A percentile compares a stretch with the other conserved stretches of the same genome.
Conservation (phyloP, 805 yeast genomes). For the Kuraishia ogatae region DNA sequence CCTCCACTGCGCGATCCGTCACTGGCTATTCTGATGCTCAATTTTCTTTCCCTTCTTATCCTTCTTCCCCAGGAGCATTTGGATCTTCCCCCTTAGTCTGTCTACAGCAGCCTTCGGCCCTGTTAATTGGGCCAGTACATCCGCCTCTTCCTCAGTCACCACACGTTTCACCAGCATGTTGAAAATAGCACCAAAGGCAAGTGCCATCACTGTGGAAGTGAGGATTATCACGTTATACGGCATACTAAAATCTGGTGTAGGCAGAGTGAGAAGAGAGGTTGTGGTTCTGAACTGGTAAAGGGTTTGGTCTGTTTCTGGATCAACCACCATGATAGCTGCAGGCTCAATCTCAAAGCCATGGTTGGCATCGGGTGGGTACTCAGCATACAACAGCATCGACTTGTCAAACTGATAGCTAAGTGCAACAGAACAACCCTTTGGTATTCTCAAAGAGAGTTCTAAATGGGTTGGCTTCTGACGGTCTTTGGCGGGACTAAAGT, state of each 20-base stretch:
- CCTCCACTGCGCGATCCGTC: too few relatives aligned
- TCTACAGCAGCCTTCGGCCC: background rate
- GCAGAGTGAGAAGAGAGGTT: slow-evolving; percentile 76
- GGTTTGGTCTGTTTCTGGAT: slow-evolving; percentile 11
- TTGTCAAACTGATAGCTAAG: slow-evolving; percentile 80
- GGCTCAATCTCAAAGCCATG: slow-evolving; percentile 96
- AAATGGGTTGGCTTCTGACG: slow-evolving; percentile 75
- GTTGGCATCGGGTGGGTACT: slow-evolving; percentile 99
- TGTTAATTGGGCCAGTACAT: slow-evolving; percentile 12
- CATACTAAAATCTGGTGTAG: slow-evolving; percentile 98
- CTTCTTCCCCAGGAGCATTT: background rate
- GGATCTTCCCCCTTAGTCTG: background rate
- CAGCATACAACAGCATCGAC: slow-evolving; percentile 72
- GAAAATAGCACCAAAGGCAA: slow-evolving; percentile 81
- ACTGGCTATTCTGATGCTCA: background rate
- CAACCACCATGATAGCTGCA: slow-evolving; percentile 60
- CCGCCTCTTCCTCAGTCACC: slow-evolving; percentile 68
- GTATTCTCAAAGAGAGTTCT: slow-evolving; percentile 59
- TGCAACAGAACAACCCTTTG: slow-evolving; percentile 52
- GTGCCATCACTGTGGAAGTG: slow-evolving; percentile 88
- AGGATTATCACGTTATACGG: slow-evolving; percentile 95
- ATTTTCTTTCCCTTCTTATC: slow-evolving; percentile 14
- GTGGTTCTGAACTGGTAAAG: slow-evolving; percentile 67
- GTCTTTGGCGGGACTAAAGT: slow-evolving; percentile 73
- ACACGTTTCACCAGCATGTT: slow-evolving; percentile 69